A percentile compares a stretch with the other conserved stretches of the same genome.
Conservation (phyloP, 345 rosid genomes). For the Odontarrhena argentea region DNA sequence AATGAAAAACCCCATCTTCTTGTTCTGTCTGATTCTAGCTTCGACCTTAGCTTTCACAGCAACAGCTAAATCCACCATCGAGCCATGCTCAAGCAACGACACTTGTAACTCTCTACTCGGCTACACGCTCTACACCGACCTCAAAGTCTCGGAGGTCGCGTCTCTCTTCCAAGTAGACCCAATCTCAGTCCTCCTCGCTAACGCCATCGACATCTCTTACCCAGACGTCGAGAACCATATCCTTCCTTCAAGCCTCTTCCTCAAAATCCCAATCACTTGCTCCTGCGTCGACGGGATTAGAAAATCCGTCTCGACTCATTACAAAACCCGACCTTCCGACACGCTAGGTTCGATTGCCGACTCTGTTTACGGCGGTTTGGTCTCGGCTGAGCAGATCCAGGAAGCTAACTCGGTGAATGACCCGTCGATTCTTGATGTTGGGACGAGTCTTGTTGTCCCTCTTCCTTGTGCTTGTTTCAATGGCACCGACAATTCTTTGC, state of each 20-base stretch:
- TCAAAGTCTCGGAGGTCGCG: slow-evolving; percentile 92
- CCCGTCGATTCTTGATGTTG: slow-evolving; percentile 84
- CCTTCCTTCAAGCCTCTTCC: slow-evolving; percentile 82
- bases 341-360: slow-evolving; percentile 64
- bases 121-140: slow-evolving; percentile 95
- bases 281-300: slow-evolving; percentile 92
- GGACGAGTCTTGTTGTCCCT: slow-evolving; percentile 72
- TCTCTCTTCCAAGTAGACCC: slow-evolving; percentile 98
- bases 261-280: slow-evolving; percentile 78
- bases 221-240: slow-evolving; percentile 95
- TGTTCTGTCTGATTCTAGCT: slow-evolving; percentile 38
- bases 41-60: slow-evolving; percentile 38
- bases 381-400: slow-evolving; percentile 86
- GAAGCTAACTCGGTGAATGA: slow-evolving; percentile 85
- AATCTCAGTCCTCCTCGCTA: slow-evolving; percentile 71
- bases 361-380: slow-evolving; percentile 77
- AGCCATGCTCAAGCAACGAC: slow-evolving; percentile 92
- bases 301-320: slow-evolving; percentile 74
- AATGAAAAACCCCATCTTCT: slow-evolving; percentile 45
- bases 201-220: slow-evolving; percentile 94
- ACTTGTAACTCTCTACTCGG: slow-evolving; percentile 88
- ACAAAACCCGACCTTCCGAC: slow-evolving; percentile 91
- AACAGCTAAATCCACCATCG: slow-evolving; percentile 80
- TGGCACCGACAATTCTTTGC: slow-evolving; percentile 84
- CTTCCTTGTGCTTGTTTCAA: slow-evolving; percentile 95